Evolutionary conservation across 2,329 filamentous ascomycete genomes (phyloP).

Genomic region (Alternaria ventricosa): DNA sequence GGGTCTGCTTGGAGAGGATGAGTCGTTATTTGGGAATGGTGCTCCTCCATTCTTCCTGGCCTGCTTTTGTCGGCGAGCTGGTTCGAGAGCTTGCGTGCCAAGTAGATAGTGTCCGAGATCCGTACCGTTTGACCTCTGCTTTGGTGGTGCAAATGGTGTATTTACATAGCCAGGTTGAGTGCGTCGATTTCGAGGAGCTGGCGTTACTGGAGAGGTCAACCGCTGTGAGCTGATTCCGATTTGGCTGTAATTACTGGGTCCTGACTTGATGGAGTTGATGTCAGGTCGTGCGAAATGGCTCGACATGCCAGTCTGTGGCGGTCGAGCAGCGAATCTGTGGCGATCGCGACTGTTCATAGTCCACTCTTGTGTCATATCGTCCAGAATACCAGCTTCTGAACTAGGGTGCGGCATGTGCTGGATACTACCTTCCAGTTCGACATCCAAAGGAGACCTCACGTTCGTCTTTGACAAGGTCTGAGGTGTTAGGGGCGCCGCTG

Average conservation of each 20-base stretch:
- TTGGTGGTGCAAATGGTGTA: constrained; percentile 39
- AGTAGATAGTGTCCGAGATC: constrained; percentile 31
- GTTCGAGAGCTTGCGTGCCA: background rate
- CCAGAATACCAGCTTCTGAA: background rate
- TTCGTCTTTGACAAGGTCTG: constrained; percentile 19
- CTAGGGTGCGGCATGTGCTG: background rate
- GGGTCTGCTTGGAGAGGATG: background rate
- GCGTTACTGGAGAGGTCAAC: background rate
- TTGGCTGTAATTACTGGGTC: background rate
- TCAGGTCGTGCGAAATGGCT: background rate
- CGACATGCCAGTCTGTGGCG: background rate
- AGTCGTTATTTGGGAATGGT: background rate
- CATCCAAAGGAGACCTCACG: background rate
- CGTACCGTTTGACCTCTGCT: constrained; percentile 15
- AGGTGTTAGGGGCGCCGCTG: constrained; percentile 22
- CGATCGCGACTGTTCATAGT: too few relatives aligned
- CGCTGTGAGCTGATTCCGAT: background rate
- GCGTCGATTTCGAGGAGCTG: background rate
- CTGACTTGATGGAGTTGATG: background rate
- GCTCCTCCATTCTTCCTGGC: background rate
- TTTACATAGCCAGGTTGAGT: constrained; percentile 19
- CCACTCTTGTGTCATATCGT: background rate
- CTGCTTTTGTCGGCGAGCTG: constrained; percentile 7
- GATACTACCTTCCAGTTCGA: constrained; percentile 18
- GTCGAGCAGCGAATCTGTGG: too few relatives aligned